These are phyloP conservation scores for Aspergillus hortae DNA, from an alignment of 2,329 filamentous ascomycete genomes.

Conservation along the genomic window DNA sequence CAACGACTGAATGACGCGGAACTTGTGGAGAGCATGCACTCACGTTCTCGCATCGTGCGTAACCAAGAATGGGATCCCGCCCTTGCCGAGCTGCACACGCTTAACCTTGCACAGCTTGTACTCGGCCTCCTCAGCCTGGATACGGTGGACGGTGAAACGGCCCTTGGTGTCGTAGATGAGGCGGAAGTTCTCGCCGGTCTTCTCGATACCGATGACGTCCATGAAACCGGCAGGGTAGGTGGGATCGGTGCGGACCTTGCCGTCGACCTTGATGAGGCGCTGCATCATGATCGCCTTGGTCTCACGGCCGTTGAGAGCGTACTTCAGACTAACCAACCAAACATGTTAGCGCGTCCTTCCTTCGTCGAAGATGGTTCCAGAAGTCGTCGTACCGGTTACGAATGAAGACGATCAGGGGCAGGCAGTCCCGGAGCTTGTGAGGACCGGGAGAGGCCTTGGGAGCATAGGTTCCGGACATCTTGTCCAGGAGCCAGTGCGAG, in stretches of 20 bases:
- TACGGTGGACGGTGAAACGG: conserved; percentile 99
- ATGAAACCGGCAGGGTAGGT: conserved; percentile 99
- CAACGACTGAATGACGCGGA: conserved; percentile 99
- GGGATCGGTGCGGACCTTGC: conserved; percentile 97
- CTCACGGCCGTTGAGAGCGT: conserved; percentile 98
- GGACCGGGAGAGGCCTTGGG: conserved; percentile 75
- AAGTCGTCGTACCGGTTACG: conserved; percentile 58
- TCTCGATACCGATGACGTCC: conserved; percentile 99
- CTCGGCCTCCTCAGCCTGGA: conserved; percentile 96
- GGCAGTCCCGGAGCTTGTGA: conserved; percentile 99
- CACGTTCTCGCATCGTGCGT: conserved; percentile 99
- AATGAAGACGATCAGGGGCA: conserved; percentile 98
- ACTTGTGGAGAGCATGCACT: conserved; percentile 63
- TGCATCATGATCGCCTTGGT: conserved; percentile 98
- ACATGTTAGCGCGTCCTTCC: conserved; percentile 8
- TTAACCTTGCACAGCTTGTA: conserved; percentile 99
- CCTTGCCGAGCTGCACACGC: conserved; percentile 97
- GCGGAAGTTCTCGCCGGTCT: conserved; percentile 99
- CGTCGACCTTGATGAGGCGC: conserved; percentile 98
- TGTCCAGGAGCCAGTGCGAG: conserved; percentile 99
- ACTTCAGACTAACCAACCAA: conserved; percentile 76
- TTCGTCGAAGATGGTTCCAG: neutral
- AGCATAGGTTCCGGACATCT: conserved; percentile 86
- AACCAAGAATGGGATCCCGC: conserved; percentile 99
- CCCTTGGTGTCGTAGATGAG: conserved; percentile 99